Percentiles rank a stretch among this genome's conserved stretches.
Evolutionary conservation across 2,329 filamentous ascomycete species (phyloP).

Genomic region (Trichoderma cornu-damae): DNA sequence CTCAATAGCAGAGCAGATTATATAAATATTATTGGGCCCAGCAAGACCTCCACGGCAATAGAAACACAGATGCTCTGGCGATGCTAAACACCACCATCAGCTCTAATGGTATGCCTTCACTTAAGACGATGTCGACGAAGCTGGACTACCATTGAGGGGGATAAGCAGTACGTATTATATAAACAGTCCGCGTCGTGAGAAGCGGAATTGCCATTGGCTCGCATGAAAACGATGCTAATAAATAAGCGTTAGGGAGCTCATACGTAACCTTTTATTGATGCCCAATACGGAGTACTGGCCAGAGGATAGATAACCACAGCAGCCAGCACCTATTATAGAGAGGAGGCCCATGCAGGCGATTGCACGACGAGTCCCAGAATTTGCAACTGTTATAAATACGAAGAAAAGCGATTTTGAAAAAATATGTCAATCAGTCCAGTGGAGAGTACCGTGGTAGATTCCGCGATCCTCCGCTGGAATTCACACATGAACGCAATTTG

Average conservation of each 20-base stretch:
- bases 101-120: conserved; percentile 12
- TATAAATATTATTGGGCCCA: conserved; percentile 11
- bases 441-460: not conserved
- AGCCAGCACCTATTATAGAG: no score
- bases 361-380: no score
- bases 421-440: not conserved
- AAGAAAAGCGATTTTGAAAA: not conserved
- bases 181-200: no score
- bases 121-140: not conserved
- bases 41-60: conserved; percentile 9
- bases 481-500: not conserved
- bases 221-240: no score
- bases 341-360: not conserved
- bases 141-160: not conserved
- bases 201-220: no score
- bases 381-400: not conserved
- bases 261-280: no score
- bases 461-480: not conserved
- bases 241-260: no score
- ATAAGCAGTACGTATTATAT: no score
- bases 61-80: conserved; percentile 6
- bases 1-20: conserved; percentile 17
- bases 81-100: conserved; percentile 16
- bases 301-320: no score
- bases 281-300: no score